Percentiles rank a stretch among this genome's conserved stretches.
Evolutionary conservation across 495 filamentous ascomycete genomes (phyloP).

Genomic region (Neurospora sp.): DNA sequence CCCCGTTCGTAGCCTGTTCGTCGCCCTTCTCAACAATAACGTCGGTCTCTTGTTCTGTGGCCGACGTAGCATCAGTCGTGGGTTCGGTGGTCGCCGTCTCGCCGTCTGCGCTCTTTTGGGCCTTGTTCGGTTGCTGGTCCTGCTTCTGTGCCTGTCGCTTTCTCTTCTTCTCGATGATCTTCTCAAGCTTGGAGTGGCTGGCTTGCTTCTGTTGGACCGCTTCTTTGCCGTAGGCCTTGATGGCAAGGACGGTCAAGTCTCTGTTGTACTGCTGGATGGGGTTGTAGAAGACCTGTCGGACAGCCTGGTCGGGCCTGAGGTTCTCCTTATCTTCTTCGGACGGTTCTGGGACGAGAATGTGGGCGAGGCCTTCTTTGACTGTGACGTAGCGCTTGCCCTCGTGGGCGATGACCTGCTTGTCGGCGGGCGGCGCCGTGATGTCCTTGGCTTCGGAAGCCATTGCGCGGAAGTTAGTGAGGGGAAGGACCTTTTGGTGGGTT

Average conservation of each 20-base stretch:
- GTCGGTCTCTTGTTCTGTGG: slow-evolving; percentile 10
- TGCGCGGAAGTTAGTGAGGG: slow-evolving; percentile 1
- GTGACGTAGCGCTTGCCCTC: slow-evolving; percentile 31
- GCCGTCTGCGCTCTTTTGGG: slow-evolving; percentile 10
- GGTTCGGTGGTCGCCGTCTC: background rate
- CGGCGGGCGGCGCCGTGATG: slow-evolving; percentile 16
- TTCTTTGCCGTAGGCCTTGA: slow-evolving; percentile 72
- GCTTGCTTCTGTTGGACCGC: slow-evolving; percentile 39
- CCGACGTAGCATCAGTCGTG: slow-evolving; percentile 1
- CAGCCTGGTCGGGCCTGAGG: slow-evolving; percentile 25
- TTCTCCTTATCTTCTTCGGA: slow-evolving; percentile 17
- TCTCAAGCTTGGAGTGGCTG: slow-evolving; percentile 29
- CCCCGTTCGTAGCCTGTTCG: slow-evolving; percentile 12
- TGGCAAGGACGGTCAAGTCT: slow-evolving; percentile 84
- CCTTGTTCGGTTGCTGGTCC: slow-evolving; percentile 17
- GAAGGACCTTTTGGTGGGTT: background rate
- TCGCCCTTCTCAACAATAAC: slow-evolving; percentile 1
- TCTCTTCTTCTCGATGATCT: slow-evolving; percentile 34
- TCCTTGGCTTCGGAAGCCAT: slow-evolving; percentile 19
- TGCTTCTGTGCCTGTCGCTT: slow-evolving; percentile 28
- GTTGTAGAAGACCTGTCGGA: slow-evolving; percentile 92
- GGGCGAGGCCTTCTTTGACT: slow-evolving; percentile 36
- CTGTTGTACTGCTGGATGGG: slow-evolving; percentile 98
- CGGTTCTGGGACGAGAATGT: slow-evolving; percentile 34
- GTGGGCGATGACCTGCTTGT: slow-evolving; percentile 25